Base-by-base conservation (phyloP, 495 filamentous ascomycete genomes). In the Cudoniella acicularis region DNA sequence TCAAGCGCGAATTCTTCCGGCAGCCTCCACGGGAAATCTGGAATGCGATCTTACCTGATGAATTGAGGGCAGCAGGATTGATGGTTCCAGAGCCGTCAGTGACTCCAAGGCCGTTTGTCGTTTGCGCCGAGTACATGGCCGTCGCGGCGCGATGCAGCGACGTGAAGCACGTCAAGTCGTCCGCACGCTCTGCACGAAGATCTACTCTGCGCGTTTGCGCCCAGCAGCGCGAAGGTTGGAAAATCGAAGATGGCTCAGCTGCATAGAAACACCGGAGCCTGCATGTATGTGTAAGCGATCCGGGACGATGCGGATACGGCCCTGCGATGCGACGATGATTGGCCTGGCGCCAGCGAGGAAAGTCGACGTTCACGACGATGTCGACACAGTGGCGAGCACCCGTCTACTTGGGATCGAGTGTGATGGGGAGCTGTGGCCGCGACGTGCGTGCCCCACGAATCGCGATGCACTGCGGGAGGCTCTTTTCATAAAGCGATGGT, bases 41-140 rank as follows among this genome's bases (percentile, higher is more conserved):
- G 36, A 25, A 52, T 45, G 36, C 48, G 30, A 89, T 18, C 61
- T 57, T 67, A 67, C 64, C 52, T 64, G 64, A 63, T 46, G 61
- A 64, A 54, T 61, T 61, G 50, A 67, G 72, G 13, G 85, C 87
- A 24, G 87, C 87, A 57, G 89, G 89, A 72, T 92, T 87, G 74
- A 92, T 92, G 54, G 89, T 92, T 36, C 86, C 87, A 57, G 85
- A 85, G 59, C 83, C 82, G 79, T 91, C 87, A 64, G 86, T 79
- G 61, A 85, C 79, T 69, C 77, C 82, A 61, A 85, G 72, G 55
- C 83, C 82, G 73, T 85, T 86, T 65, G 79, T 73, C 41, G 80
- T 40, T 54, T 64, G 62, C 24, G 54, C 41, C 72, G 78, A 77
- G 75, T 87, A 85, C 83, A 85, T 85, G 67, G 69, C 75, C 74